phyloP scores from a whole-genome alignment of 2,329 filamentous ascomycete species.

The Scytalidium lignicola region DNA sequence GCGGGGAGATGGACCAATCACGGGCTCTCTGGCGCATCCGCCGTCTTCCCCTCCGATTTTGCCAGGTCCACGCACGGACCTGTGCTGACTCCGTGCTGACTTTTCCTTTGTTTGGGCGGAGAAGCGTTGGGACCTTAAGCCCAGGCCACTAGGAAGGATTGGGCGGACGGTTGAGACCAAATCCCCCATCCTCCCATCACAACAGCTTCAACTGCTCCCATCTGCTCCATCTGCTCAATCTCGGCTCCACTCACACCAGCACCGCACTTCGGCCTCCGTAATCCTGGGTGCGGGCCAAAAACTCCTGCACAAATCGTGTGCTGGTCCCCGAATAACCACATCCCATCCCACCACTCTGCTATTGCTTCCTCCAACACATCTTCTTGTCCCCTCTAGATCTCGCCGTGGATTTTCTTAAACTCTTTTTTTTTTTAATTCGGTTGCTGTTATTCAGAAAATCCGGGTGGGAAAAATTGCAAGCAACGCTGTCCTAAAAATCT shows the following conservation, averaged over 20 bases:
- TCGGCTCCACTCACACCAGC: not conserved
- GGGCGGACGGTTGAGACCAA: not conserved
- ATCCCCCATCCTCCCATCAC: not conserved
- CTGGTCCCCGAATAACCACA: not conserved
- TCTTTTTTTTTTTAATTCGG: too few relatives aligned
- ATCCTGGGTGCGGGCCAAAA: not conserved
- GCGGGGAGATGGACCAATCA: too few relatives aligned
- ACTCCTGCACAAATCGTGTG: not conserved
- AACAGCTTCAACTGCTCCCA: too few relatives aligned
- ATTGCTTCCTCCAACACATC: not conserved
- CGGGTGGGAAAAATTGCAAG: too few relatives aligned
- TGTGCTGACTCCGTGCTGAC: too few relatives aligned
- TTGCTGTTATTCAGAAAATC: too few relatives aligned
- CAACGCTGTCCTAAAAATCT: too few relatives aligned
- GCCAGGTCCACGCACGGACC: too few relatives aligned
- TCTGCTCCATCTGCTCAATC: not conserved
- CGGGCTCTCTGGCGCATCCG: too few relatives aligned
- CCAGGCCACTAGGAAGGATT: not conserved
- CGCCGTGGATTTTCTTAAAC: not conserved
- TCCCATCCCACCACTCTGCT: not conserved
- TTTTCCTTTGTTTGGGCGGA: too few relatives aligned
- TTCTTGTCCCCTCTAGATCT: not conserved
- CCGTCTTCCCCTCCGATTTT: too few relatives aligned
- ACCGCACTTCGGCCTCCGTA: not conserved
- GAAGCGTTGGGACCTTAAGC: not conserved